Percentiles rank a stretch among this genome's conserved stretches.
These are phyloP conservation scores for Aspergillus caelatus DNA, from an alignment of 2,329 filamentous ascomycete species.

Conservation along the genomic window DNA sequence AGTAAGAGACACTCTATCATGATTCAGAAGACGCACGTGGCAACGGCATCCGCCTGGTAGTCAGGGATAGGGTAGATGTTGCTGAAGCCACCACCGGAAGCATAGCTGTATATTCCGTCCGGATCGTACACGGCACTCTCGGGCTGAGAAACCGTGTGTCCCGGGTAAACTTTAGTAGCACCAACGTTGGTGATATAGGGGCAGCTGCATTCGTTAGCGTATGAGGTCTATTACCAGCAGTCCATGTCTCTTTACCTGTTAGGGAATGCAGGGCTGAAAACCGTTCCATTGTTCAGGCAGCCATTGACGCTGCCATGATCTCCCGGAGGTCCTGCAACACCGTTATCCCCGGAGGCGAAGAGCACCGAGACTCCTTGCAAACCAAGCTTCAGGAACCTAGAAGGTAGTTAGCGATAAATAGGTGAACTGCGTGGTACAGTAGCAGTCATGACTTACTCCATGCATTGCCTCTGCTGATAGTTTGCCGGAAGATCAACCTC, in stretches of 20 bases:
- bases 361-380: constrained; percentile 10
- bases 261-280: constrained; percentile 11
- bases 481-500: constrained; percentile 6
- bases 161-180: constrained; percentile 9
- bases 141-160: constrained; percentile 4
- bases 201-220: background rate
- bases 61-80: constrained; percentile 12
- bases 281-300: constrained; percentile 9
- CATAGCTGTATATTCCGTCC: background rate
- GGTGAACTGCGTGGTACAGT: background rate
- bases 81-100: constrained; percentile 13
- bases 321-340: constrained; percentile 7
- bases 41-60: constrained; percentile 9
- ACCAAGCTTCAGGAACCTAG: constrained; percentile 10
- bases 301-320: background rate
- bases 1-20: background rate
- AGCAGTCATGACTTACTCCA: background rate
- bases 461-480: constrained; percentile 10
- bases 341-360: constrained; percentile 10
- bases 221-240: too few relatives aligned
- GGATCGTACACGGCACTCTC: constrained; percentile 12
- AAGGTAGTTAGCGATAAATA: background rate
- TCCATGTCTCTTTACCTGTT: background rate
- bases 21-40: background rate
- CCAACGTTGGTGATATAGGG: constrained; percentile 12